Evolutionary conservation across 495 filamentous ascomycete genomes (phyloP).

Genomic region (Lophium mytilinum): DNA sequence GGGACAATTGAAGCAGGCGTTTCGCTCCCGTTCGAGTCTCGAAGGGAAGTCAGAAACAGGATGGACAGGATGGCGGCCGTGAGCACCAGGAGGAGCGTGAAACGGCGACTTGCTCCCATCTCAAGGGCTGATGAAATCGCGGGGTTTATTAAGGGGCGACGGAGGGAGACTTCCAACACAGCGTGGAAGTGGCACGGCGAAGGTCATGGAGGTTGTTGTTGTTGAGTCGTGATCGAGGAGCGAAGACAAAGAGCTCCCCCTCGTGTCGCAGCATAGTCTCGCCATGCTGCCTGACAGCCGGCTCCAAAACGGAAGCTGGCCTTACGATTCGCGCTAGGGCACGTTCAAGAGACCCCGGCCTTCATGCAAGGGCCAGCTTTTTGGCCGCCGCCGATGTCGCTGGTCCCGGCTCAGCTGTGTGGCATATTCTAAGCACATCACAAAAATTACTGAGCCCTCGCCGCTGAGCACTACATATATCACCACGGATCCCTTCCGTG

Average conservation of each 20-base stretch:
- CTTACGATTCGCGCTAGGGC: no score
- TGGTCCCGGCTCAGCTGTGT: no score
- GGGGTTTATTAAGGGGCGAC: background rate
- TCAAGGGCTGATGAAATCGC: background rate
- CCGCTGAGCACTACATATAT: background rate
- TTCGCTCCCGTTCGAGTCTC: conserved; percentile 3
- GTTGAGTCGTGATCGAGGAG: no score
- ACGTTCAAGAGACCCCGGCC: background rate
- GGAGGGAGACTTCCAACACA: background rate
- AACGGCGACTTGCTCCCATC: conserved; percentile 24
- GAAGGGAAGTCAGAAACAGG: conserved; percentile 17
- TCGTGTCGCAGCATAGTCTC: no score
- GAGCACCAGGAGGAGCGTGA: conserved; percentile 23
- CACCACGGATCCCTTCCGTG: background rate
- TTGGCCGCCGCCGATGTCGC: background rate
- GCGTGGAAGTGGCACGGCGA: background rate
- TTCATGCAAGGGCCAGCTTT: background rate
- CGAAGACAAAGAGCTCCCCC: no score
- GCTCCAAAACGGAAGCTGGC: no score
- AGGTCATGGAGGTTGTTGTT: no score
- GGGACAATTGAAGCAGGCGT: conserved; percentile 7
- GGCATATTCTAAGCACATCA: no score
- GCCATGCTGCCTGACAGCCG: no score
- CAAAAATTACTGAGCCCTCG: background rate
- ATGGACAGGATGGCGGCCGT: conserved; percentile 21